Base-by-base conservation (phyloP, 169 alveolate genomes). In the Plasmodium vivax region DNA sequence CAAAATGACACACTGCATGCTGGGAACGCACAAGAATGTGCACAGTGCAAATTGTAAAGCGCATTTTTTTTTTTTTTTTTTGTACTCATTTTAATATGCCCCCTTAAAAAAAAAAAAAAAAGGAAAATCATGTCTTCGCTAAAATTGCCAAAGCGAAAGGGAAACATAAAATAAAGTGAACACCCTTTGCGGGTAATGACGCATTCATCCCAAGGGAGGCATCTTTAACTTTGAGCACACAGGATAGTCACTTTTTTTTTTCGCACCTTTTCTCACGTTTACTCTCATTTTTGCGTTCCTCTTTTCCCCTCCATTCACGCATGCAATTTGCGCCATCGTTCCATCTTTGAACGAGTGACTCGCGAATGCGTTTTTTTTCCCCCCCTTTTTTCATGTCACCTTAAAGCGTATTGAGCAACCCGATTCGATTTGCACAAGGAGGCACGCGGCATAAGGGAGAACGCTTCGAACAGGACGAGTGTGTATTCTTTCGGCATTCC, bases 91-190 rank as follows among this genome's bases (percentile, higher is more conserved):
- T 47, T 82, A 30, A 23, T 3, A 51, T 34, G 82, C 6, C 23
- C 27, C 12, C 82, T 23, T 23, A 16, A 74, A 74, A 7, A 74
- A 74, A 43, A 77, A 32, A 38, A 77, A 30, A 77, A 77, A 32
- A 9, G 58, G 41, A 77, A 77, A 77, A 0, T 77, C 9, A 38
- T 77, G 84, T 77, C 84, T 77, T 77, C 84, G 58, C 30, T 77
- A 77, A 77, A 6, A 77, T 45, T 77, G 30, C 6, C n/a, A 77
- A 77, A 14, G 16, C 30, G 51, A 16, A 38, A 32, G n/a, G 51
- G 34, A 77, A 77, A 77, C 32, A 41, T 19, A 9, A 77, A n/a
- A 77, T 38, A 36, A 12, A 77, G 12, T 30, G 27, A 68, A 30
- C 77, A 68, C 8, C 38, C 34, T 38, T 38, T 77, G 51, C 58